phyloP scores from a whole-genome alignment of 2,329 filamentous ascomycete genomes.

The Phialophora macrospora region DNA sequence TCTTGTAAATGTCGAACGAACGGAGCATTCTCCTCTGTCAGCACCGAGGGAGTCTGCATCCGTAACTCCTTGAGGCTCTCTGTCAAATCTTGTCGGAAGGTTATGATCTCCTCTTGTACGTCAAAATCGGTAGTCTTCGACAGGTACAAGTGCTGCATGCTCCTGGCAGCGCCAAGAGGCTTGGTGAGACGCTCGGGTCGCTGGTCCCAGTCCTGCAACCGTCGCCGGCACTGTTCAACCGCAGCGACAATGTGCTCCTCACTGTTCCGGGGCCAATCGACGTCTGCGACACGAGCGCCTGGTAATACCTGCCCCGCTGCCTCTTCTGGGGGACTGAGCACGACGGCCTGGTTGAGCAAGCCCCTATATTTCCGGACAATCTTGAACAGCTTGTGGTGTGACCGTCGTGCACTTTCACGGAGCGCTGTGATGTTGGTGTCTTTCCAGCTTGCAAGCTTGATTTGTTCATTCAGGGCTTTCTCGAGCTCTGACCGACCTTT shows the following conservation, averaged over 20 bases:
- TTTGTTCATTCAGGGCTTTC: conserved; percentile 89
- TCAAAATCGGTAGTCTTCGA: conserved; percentile 60
- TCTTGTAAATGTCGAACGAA: conserved; percentile 86
- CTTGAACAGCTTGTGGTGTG: conserved; percentile 89
- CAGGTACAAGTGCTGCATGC: conserved; percentile 70
- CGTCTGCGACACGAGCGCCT: conserved; percentile 42
- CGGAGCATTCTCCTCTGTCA: conserved; percentile 86
- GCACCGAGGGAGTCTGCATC: conserved; percentile 77
- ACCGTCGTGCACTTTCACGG: conserved; percentile 84
- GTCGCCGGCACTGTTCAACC: conserved; percentile 41
- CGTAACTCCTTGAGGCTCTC: conserved; percentile 73
- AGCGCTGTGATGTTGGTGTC: conserved; percentile 93
- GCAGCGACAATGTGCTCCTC: conserved; percentile 42
- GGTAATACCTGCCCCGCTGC: conserved; percentile 54
- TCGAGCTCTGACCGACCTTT: conserved; percentile 77
- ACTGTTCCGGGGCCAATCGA: background rate
- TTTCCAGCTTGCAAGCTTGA: conserved; percentile 95
- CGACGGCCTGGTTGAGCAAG: conserved; percentile 76
- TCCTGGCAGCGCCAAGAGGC: conserved; percentile 68
- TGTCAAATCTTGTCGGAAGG: conserved; percentile 71
- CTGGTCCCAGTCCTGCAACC: conserved; percentile 46
- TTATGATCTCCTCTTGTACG: conserved; percentile 64
- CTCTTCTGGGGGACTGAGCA: conserved; percentile 64
- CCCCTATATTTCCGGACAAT: conserved; percentile 87
- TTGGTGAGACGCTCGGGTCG: conserved; percentile 72